Evolutionary conservation across 129 eudicot species (phyloP).

Genomic region (Calendula officinalis): DNA sequence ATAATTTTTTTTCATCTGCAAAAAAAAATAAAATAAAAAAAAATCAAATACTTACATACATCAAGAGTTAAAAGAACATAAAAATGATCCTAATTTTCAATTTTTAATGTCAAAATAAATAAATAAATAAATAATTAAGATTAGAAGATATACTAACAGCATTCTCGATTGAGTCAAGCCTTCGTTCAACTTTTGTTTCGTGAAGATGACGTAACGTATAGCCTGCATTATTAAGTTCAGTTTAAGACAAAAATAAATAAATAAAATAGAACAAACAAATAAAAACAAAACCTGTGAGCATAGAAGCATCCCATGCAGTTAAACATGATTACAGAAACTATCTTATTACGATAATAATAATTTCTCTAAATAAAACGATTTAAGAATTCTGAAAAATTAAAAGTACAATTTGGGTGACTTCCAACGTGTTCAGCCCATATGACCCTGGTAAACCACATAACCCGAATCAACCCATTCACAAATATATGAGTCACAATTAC

Average conservation of each 20-base stretch:
- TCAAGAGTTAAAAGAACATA: not conserved
- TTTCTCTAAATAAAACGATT: too few species aligned
- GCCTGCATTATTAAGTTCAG: slow-evolving; percentile 47
- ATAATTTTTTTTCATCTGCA: slow-evolving; percentile 71
- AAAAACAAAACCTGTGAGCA: not conserved
- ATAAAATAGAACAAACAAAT: not conserved
- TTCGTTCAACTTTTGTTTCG: slow-evolving; percentile 65
- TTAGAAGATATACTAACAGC: slow-evolving; percentile 53
- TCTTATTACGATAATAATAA: too few species aligned
- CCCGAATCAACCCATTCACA: too few species aligned
- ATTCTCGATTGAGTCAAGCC: slow-evolving; percentile 84
- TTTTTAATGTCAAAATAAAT: slow-evolving; percentile 1
- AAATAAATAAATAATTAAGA: too few species aligned
- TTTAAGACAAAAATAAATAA: not conserved
- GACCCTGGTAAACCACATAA: too few species aligned
- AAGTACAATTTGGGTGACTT: too few species aligned
- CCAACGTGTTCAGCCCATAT: too few species aligned
- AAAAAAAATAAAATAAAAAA: slow-evolving; percentile 14
- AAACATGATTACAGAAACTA: too few species aligned
- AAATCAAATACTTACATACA: slow-evolving; percentile 7
- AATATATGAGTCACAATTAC: too few species aligned
- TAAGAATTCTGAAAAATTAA: too few species aligned
- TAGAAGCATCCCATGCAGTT: slow-evolving; percentile 16
- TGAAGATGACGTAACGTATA: slow-evolving; percentile 80
- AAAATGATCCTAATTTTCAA: not conserved